Evolutionary conservation across 345 rosid genomes (phyloP).

Genomic region (Ailanthus altissimus): DNA sequence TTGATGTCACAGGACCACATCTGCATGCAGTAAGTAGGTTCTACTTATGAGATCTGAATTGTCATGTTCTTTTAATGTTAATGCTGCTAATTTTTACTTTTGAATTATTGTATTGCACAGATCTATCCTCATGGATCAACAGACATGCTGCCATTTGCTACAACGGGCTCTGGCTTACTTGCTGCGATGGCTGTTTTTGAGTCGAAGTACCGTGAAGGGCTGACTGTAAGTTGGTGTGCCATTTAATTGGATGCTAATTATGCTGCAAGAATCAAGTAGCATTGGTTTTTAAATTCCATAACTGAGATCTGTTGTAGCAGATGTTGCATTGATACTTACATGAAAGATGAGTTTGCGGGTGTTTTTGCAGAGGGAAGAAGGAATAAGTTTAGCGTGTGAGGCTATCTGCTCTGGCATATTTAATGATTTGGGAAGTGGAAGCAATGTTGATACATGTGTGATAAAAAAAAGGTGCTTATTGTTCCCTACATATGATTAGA

Average conservation of each 20-base stretch:
- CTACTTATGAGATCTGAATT: constrained; percentile 1
- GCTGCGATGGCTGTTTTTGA: constrained; percentile 85
- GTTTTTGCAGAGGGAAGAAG: constrained; percentile 62
- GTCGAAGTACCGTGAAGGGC: constrained; percentile 68
- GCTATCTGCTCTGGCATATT: constrained; percentile 80
- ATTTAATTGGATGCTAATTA: not conserved
- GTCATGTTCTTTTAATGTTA: not conserved
- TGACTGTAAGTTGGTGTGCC: constrained; percentile 54
- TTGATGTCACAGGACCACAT: constrained; percentile 81
- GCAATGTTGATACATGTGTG: constrained; percentile 84
- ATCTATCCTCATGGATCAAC: constrained; percentile 85
- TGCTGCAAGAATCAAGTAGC: not conserved
- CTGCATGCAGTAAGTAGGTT: constrained; percentile 59
- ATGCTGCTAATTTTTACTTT: not conserved
- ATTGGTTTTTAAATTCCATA: not conserved
- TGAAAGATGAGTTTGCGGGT: not conserved
- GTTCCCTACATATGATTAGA: not conserved
- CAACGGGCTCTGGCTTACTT: constrained; percentile 88
- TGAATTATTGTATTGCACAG: constrained; percentile 36
- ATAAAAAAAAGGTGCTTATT: constrained; percentile 68
- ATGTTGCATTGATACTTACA: not conserved
- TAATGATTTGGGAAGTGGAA: constrained; percentile 83
- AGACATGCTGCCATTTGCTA: constrained; percentile 74
- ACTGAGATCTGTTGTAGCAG: not conserved
- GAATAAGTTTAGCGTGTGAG: constrained; percentile 58